Percentiles rank a stretch among this genome's conserved stretches.
Evolutionary conservation across 306 rosid genomes (phyloP).

Genomic region (Morella rubra): DNA sequence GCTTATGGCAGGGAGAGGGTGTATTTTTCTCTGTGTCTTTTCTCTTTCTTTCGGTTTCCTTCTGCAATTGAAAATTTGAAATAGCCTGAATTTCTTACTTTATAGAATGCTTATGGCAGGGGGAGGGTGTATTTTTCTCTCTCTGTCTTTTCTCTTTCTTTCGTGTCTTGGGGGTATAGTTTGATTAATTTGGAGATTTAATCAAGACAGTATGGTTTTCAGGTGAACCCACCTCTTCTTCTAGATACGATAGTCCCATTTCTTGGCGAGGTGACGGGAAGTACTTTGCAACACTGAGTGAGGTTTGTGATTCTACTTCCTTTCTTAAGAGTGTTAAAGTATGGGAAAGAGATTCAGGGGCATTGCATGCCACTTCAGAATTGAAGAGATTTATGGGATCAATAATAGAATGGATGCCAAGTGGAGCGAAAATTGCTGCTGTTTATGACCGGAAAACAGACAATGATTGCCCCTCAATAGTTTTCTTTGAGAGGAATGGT

Average conservation of each 20-base stretch:
- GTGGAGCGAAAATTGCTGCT: conserved; percentile 92
- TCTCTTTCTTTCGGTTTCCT: too few relatives aligned
- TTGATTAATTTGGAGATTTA: conserved; percentile 9
- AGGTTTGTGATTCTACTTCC: conserved; percentile 32
- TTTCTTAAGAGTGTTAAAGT: conserved; percentile 61
- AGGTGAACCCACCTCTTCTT: conserved; percentile 52
- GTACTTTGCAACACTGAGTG: conserved; percentile 65
- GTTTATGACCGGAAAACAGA: conserved; percentile 62
- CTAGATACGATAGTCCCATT: conserved; percentile 37
- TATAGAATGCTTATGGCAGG: background rate
- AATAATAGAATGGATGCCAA: conserved; percentile 93
- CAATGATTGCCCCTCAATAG: conserved; percentile 64
- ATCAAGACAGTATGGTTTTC: conserved; percentile 32
- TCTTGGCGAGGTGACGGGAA: conserved; percentile 98
- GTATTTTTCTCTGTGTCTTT: too few relatives aligned
- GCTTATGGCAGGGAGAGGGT: background rate
- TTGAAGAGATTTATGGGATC: conserved; percentile 59
- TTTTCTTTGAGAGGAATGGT: conserved; percentile 91
- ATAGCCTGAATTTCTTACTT: too few relatives aligned
- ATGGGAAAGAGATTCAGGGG: conserved; percentile 91
- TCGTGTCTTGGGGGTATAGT: background rate
- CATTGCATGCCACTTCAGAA: conserved; percentile 68
- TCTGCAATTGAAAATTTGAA: too few relatives aligned
- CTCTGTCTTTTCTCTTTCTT: background rate
- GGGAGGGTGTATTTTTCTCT: too few relatives aligned